Base-by-base conservation (phyloP, 73 alveolate genomes). In the Paramecium caudatum region DNA sequence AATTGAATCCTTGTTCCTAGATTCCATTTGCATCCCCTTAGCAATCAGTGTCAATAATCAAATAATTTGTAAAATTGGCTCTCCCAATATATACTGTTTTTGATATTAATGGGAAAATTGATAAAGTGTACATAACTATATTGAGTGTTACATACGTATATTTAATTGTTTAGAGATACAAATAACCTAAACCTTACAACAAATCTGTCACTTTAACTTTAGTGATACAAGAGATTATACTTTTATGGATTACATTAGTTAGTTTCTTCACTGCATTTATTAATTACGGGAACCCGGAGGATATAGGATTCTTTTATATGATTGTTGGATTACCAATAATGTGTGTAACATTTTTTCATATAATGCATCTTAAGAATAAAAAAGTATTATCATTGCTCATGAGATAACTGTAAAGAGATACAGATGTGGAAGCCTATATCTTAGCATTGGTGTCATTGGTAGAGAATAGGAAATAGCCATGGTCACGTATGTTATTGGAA, bases 221-320 rank as follows among this genome's bases (percentile, higher is more conserved):
- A 10, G 6, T 30, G 15, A 34, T 32, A 68, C 10, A 32, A 4
- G 84, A 68, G n/a, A 9, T 68, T 30, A 33, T 21, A 12, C 15
- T 68, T 13, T 6, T 68, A 1, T 68, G 50, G 61, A 68, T 34
- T 2, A 68, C 47, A 16, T 43, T 68, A n/a, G 50, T 34, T 3
- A 32, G 84, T 68, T 34, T 34, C 84, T 68, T 68, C 15, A 37
- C 84, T 3, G 61, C 47, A 7, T 34, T 68, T 25, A 32, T 68
- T 34, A 68, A 37, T 34, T 68, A 34, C 15, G 8, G 37, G 9
- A 4, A 32, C 5, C 34, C 47, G 4, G 84, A 68, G 10, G 84
- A 68, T 9, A 68, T 83, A 2, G 92, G 92, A 4, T 55, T 83
- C 34, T 83, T 50, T 43, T 83, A 50, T 55, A 83, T 83, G 85